A percentile compares a stretch with the other conserved stretches of the same genome.
These are phyloP conservation scores for Phytophthora kernoviae DNA, from an alignment of 352 stramenopile genomes.

Conservation along the genomic window DNA sequence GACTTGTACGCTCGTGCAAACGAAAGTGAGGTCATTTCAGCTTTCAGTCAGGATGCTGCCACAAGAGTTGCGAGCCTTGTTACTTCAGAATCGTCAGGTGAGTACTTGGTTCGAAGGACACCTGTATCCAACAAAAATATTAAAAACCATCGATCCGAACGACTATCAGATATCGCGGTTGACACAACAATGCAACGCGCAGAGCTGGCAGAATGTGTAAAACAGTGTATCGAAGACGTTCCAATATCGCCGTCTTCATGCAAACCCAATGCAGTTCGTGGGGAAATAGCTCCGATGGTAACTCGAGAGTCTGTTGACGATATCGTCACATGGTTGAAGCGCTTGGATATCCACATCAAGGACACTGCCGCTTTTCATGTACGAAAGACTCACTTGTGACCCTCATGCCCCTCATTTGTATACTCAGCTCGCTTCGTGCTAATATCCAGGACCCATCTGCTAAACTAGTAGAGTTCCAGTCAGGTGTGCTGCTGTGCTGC, in stretches of 20 bases:
- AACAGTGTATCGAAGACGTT: neutral
- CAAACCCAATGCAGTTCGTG: neutral
- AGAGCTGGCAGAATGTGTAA: neutral
- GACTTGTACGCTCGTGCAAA: constrained; percentile 5
- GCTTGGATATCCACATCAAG: constrained; percentile 35
- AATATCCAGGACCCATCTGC: constrained; percentile 27
- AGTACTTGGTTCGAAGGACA: neutral
- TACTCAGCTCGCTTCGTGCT: constrained; percentile 5
- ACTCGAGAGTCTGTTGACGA: constrained; percentile 13
- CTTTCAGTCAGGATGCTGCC: neutral
- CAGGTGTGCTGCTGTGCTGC: constrained; percentile 60
- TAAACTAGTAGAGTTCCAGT: constrained; percentile 57
- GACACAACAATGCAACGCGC: neutral
- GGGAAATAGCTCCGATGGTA: neutral
- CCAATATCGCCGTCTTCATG: neutral
- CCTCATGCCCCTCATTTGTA: no score
- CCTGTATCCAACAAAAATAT: neutral
- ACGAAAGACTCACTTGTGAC: constrained; percentile 7
- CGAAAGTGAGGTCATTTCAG: neutral
- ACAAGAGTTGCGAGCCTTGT: constrained; percentile 7
- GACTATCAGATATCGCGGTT: constrained; percentile 1
- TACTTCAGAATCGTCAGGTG: constrained; percentile 20
- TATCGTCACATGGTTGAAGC: constrained; percentile 47
- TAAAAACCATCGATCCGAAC: constrained; percentile 1
- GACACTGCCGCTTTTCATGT: constrained; percentile 40